Conservation (phyloP, 2,329 filamentous ascomycete species). For the Diplodia sapinea region DNA sequence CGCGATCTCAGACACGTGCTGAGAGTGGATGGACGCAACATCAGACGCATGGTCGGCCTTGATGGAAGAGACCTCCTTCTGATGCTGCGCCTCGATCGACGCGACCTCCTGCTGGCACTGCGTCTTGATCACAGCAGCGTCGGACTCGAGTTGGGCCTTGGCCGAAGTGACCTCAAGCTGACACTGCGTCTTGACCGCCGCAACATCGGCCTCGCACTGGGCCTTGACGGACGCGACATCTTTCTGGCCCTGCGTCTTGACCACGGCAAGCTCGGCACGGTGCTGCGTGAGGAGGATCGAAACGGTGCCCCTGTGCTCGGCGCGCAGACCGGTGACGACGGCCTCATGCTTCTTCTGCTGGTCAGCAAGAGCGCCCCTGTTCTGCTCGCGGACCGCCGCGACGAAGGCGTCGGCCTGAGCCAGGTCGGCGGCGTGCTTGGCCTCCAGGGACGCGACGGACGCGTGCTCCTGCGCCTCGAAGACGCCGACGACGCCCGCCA, state of each 20-base stretch:
- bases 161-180: rapidly evolving
- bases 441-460: not conserved
- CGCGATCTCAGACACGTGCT: too few species aligned
- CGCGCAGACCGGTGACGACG: not conserved
- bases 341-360: not conserved
- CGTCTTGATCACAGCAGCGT: not conserved
- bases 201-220: too few species aligned
- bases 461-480: too few species aligned
- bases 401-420: not conserved
- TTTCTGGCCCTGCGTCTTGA: not conserved
- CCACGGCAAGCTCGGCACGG: too few species aligned
- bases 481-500: not conserved
- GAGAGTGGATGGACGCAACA: not conserved
- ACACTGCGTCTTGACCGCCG: too few species aligned
- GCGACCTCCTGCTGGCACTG: too few species aligned
- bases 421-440: not conserved
- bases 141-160: not conserved
- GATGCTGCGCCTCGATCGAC: not conserved
- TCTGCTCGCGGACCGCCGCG: not conserved
- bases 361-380: not conserved
- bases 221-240: not conserved
- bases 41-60: not conserved
- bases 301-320: not conserved
- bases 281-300: not conserved
- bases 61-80: not conserved